These are phyloP conservation scores for Curvularia lunata DNA, from an alignment of 2,329 filamentous ascomycete species.

Conservation along the genomic window DNA sequence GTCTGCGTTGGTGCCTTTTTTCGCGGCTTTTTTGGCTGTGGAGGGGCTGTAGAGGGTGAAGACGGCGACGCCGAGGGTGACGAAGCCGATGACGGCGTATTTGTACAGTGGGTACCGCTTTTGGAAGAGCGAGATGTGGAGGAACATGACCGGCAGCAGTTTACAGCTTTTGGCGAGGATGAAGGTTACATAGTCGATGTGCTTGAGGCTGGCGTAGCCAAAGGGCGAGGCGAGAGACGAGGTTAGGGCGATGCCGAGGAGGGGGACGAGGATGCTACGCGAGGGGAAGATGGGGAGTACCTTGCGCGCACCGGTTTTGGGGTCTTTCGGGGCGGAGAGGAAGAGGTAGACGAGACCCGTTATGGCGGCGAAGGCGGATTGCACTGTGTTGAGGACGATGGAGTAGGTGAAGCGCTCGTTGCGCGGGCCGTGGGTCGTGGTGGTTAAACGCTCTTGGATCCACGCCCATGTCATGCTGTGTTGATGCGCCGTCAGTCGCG, in stretches of 20 bases:
- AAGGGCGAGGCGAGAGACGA: constrained; percentile 92
- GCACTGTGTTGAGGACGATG: constrained; percentile 94
- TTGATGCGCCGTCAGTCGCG: background rate
- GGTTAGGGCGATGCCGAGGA: constrained; percentile 85
- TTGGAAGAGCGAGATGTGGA: constrained; percentile 91
- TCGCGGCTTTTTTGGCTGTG: constrained; percentile 47
- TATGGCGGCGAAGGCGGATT: constrained; percentile 84
- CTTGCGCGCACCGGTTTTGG: constrained; percentile 35
- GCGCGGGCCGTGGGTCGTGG: constrained; percentile 76
- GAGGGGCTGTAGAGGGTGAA: constrained; percentile 83
- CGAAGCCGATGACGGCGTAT: constrained; percentile 88
- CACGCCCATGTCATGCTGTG: constrained; percentile 89
- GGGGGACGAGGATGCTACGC: constrained; percentile 73
- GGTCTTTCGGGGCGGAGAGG: constrained; percentile 62
- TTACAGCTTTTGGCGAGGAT: constrained; percentile 98
- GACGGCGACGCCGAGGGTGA: constrained; percentile 89
- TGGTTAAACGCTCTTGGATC: constrained; percentile 96
- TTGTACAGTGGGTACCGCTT: constrained; percentile 93
- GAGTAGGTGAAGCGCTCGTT: constrained; percentile 82
- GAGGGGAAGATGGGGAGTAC: constrained; percentile 75
- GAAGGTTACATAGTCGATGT: constrained; percentile 98
- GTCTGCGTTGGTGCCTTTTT: constrained; percentile 58
- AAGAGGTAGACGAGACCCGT: constrained; percentile 83
- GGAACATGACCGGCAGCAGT: constrained; percentile 96
- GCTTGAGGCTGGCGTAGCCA: constrained; percentile 87